phyloP scores from a whole-genome alignment of 2,329 filamentous ascomycete genomes.

The Fusarium globosum region DNA sequence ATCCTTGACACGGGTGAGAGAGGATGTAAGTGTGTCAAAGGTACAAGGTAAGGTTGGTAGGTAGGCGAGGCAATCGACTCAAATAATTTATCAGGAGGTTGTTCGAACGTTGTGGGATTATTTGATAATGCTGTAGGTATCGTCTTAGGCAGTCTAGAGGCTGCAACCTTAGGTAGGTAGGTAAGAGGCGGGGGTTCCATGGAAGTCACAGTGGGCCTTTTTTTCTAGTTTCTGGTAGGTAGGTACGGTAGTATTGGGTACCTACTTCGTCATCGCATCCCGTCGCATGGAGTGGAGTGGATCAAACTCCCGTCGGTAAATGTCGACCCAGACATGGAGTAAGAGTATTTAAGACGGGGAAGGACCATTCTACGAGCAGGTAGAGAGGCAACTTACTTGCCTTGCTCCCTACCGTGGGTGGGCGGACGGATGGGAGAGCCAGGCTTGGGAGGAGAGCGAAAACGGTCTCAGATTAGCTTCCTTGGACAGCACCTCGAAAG shows the following conservation, averaged over 20 bases:
- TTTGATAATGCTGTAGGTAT: conserved; percentile 25
- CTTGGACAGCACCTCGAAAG: not conserved
- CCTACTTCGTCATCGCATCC: conserved; percentile 22
- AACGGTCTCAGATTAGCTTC: conserved; percentile 31
- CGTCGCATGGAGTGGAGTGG: conserved; percentile 2
- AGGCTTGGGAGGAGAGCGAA: conserved; percentile 3
- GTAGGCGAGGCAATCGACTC: conserved; percentile 1
- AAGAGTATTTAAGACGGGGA: conserved; percentile 7
- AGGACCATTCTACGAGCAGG: not conserved
- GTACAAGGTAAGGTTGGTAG: not conserved
- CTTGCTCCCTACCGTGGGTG: not conserved
- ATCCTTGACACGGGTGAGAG: conserved; percentile 10
- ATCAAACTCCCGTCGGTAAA: conserved; percentile 20
- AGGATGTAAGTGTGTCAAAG: conserved; percentile 6
- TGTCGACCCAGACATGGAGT: conserved; percentile 21
- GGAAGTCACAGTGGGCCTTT: conserved; percentile 5
- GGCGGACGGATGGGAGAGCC: not conserved
- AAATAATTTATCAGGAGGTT: conserved; percentile 22
- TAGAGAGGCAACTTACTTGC: not conserved
- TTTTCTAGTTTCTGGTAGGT: conserved; percentile 20
- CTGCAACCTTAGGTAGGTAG: not conserved
- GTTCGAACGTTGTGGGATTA: conserved; percentile 29
- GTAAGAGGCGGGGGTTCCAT: conserved; percentile 34
- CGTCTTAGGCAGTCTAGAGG: not conserved
- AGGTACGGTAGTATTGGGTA: conserved; percentile 21